Base-by-base conservation (phyloP, 2,329 filamentous ascomycete genomes). In the Fusarium pilosicola region DNA sequence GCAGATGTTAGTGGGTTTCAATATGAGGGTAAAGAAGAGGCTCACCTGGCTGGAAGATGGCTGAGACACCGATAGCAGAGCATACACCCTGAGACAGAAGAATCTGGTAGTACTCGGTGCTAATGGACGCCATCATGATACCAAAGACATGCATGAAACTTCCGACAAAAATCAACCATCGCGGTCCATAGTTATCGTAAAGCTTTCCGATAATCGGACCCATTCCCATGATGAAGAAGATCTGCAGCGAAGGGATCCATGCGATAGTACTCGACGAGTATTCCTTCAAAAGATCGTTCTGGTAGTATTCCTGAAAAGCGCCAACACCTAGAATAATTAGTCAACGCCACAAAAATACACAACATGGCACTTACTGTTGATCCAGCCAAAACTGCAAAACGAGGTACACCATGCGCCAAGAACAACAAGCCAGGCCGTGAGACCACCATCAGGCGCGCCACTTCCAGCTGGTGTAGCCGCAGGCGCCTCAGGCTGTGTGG, bases 171-270 rank as follows among this genome's bases (percentile, higher is more conserved):
- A 91, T 78, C 1, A 93, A 81, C 52, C 82, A 86, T 34, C 87
- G 85, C 0, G 91, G 89, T 0, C 92, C 92, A 64, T 89, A 88
- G 63, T 84, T 88, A 75, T 94, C 92, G 73, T 87, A 92, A 0
- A 91, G 65, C 38, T 84, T 86, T 5, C 92, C 92, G n/a, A 90
- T 85, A 13, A 93, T 76, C 1, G 90, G 89, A 0, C 91, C 90
- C 75, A 83, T 79, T 30, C 78, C 82, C 76, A 88, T 87, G 84
- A 92, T 85, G 76, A 89, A 84, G 73, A 87, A 88, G 22, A 86
- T 81, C 68, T 90, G 86, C 13, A 90, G 78, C 1, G 88, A 88
- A 1, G 88, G 85, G 52, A 91, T 91, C 89, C 89, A 91, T n/a
- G 89, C 83, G n/a, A 91, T 83, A 0, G 86, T 87, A 62, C 86